Percentiles rank a stretch among this genome's conserved stretches.
Conservation (phyloP, 352 stramenopile genomes). For the Phytophthora colocasiae region DNA sequence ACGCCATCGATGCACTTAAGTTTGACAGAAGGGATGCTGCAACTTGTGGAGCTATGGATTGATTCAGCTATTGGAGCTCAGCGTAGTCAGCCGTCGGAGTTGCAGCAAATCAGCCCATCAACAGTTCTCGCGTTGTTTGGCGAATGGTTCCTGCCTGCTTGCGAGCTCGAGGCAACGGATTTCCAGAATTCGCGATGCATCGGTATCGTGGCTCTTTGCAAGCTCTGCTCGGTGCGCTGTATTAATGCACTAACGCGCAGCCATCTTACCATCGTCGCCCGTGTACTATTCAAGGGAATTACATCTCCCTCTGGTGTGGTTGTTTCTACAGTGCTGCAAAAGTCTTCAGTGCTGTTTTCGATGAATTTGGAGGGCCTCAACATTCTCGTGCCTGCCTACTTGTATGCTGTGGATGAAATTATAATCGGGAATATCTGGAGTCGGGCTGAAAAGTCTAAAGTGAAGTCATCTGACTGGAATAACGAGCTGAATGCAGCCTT, state of each 20-base stretch:
- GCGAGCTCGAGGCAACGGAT: constrained; percentile 69
- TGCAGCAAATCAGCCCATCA: constrained; percentile 81
- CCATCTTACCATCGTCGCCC: constrained; percentile 70
- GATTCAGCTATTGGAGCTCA: constrained; percentile 76
- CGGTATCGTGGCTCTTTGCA: constrained; percentile 81
- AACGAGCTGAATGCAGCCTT: constrained; percentile 80
- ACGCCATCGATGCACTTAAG: constrained; percentile 70
- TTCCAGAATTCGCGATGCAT: constrained; percentile 84
- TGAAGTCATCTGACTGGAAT: constrained; percentile 82
- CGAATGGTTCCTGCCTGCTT: constrained; percentile 89
- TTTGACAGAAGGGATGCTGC: constrained; percentile 78
- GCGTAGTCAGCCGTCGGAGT: constrained; percentile 54
- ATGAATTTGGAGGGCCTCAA: constrained; percentile 83
- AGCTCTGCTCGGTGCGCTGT: constrained; percentile 75
- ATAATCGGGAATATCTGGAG: constrained; percentile 87
- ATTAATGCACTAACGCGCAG: constrained; percentile 64
- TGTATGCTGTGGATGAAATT: constrained; percentile 84
- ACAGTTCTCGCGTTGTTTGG: constrained; percentile 86
- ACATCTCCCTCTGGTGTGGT: constrained; percentile 76
- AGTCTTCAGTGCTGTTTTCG: constrained; percentile 77
- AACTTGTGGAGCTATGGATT: constrained; percentile 84
- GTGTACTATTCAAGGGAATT: constrained; percentile 81
- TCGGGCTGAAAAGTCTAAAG: constrained; percentile 68
- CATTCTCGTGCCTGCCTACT: constrained; percentile 79
- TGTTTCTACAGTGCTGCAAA: constrained; percentile 83